These are phyloP conservation scores for Staphylotrichum longicolle DNA, from an alignment of 495 filamentous ascomycete species.

Conservation along the genomic window DNA sequence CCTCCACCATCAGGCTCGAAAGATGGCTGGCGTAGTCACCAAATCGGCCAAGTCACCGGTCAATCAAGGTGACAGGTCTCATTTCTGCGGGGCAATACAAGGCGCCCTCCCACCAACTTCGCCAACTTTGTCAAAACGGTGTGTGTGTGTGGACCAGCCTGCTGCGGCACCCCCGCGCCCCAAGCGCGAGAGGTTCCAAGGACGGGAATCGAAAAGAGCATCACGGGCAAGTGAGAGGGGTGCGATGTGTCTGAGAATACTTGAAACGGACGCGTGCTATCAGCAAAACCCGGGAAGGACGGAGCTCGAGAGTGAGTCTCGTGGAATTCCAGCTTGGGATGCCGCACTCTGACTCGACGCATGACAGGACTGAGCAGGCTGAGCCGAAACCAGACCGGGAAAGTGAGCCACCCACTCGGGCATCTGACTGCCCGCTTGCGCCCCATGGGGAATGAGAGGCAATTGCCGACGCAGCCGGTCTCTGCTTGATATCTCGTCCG, in stretches of 20 bases:
- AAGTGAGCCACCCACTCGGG: background rate
- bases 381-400: constrained; percentile 19
- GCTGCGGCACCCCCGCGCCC: constrained; percentile 5
- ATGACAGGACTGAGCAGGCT: constrained; percentile 21
- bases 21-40: constrained; percentile 15
- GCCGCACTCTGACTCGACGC: constrained; percentile 18
- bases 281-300: constrained; percentile 14
- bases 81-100: constrained; percentile 26
- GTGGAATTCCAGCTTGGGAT: constrained; percentile 6
- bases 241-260: constrained; percentile 10
- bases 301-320: constrained; percentile 10
- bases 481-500: background rate
- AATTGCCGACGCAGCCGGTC: constrained; percentile 8
- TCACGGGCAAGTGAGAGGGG: constrained; percentile 15
- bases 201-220: background rate
- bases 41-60: constrained; percentile 13
- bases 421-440: constrained; percentile 12
- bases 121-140: background rate
- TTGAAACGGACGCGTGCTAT: background rate
- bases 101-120: constrained; percentile 19
- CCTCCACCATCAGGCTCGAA: background rate
- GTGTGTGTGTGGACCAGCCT: constrained; percentile 13
- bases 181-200: constrained; percentile 15
- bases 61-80: constrained; percentile 23
- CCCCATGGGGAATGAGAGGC: constrained; percentile 13